Conservation (phyloP, 1,139 yeast genomes). For the Meyerozyma sp. region DNA sequence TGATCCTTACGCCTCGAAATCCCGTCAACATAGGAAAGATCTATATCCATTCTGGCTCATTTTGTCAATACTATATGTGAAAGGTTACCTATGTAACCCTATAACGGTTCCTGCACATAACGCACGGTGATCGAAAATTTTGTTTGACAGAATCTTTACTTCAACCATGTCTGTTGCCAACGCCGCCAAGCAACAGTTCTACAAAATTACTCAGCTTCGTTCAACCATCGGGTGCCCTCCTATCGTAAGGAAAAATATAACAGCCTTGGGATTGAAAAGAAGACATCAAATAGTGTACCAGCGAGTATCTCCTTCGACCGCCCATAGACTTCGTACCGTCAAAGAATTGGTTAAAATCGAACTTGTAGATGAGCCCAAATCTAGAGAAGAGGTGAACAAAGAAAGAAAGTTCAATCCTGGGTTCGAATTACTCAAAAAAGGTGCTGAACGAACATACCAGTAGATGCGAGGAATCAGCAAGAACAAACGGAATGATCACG, state of each 20-base stretch:
- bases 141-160: neutral
- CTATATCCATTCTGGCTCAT: neutral
- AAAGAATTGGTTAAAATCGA: constrained; percentile 90
- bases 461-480: neutral
- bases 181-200: constrained; percentile 17
- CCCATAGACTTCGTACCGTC: constrained; percentile 78
- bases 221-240: constrained; percentile 86
- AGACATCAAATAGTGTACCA: constrained; percentile 75
- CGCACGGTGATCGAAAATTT: neutral
- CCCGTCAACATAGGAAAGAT: neutral
- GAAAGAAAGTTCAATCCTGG: constrained; percentile 64
- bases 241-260: constrained; percentile 56
- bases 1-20: neutral
- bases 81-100: too few relatives aligned
- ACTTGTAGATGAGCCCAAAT: constrained; percentile 50
- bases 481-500: too few relatives aligned
- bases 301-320: constrained; percentile 68
- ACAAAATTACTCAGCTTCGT: constrained; percentile 69
- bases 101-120: neutral
- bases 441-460: neutral
- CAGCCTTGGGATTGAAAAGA: constrained; percentile 68
- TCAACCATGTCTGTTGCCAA: constrained; percentile 10
- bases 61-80: neutral
- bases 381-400: constrained; percentile 47
- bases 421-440: constrained; percentile 17